Base-by-base conservation (phyloP, 208 protist species). In the Trypanosoma lewisi region DNA sequence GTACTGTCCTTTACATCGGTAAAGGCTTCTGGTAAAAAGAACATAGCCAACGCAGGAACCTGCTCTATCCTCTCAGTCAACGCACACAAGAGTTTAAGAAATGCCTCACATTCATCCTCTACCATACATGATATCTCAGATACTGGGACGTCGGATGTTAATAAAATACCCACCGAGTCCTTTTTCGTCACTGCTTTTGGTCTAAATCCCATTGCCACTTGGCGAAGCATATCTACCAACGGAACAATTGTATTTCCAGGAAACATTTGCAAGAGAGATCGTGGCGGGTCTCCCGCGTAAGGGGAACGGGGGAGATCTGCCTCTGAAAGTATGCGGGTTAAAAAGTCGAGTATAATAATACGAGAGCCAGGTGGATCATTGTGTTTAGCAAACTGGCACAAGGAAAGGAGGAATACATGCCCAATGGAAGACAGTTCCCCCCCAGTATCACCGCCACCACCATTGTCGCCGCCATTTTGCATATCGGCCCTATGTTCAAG, bases 331-430 rank as follows among this genome's bases (percentile, higher is more conserved):
- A 94, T 34, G 4, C 67, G 68, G 11, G 65, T 49, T 8, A 94
- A 67, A 52, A 91, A 90, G 23, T 53, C 50, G 11, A 94, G 71
- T 16, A 94, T 78, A 49, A 89, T 70, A 27, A 44, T 45, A 14
- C 83, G 74, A 19, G 75, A 49, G 0, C 83, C 83, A 7, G 68
- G 62, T 31, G 87, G 83, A 47, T 83, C 57, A 70, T 94, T 74
- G 25, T 82, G 79, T 70, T 88, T 91, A 8, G 82, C 84, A 67
- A 82, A 87, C 67, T 84, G 77, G 64, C 87, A 94, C 34, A 94
- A 67, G 1, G 70, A 71, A 21, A 87, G 60, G 19, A 94, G 52
- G 48, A 94, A 89, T 9, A 78, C 59, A 41, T 70, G 49, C 44
- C 83, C 83, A 53, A 90, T 83, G 4, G 85, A 34, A 41, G 48